Evolutionary conservation across 257 asterid species (phyloP).

Genomic region (Ophiorrhiza pumila): DNA sequence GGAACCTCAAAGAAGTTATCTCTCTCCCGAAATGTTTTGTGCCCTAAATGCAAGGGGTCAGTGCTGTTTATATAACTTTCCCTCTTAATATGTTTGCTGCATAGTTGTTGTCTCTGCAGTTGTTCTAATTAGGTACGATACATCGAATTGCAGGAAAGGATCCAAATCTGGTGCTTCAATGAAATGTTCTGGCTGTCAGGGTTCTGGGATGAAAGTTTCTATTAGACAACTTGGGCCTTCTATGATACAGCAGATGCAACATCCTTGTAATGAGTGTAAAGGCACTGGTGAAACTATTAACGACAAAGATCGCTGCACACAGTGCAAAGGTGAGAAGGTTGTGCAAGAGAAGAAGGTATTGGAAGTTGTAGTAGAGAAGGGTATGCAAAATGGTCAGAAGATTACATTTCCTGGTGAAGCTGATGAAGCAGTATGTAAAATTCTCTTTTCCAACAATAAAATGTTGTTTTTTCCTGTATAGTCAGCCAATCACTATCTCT

Average conservation of each 20-base stretch:
- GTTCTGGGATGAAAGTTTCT: slow-evolving; percentile 88
- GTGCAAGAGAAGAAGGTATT: slow-evolving; percentile 83
- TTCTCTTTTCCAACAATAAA: not conserved
- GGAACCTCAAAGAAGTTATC: slow-evolving; percentile 89
- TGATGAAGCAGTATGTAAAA: slow-evolving; percentile 71
- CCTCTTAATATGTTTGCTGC: not conserved
- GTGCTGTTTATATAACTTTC: not conserved
- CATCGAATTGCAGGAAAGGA: slow-evolving; percentile 58
- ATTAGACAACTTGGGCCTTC: slow-evolving; percentile 86
- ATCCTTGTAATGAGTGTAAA: slow-evolving; percentile 83
- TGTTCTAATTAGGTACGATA: not conserved
- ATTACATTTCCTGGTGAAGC: slow-evolving; percentile 94
- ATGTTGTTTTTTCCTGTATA: not conserved
- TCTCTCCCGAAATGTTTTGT: slow-evolving; percentile 78
- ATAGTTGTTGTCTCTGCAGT: not conserved
- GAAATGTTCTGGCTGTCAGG: slow-evolving; percentile 87
- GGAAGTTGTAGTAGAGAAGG: slow-evolving; percentile 91
- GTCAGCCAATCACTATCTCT: no score
- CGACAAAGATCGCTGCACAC: slow-evolving; percentile 76
- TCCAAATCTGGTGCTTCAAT: slow-evolving; percentile 91
- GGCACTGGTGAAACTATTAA: slow-evolving; percentile 89
- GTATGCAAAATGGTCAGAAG: slow-evolving; percentile 91
- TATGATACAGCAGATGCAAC: slow-evolving; percentile 99
- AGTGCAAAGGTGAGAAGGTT: slow-evolving; percentile 90
- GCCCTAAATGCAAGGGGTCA: slow-evolving; percentile 88